Evolutionary conservation across 2,329 filamentous ascomycete species (phyloP).

Genomic region (Rutstroemia sp.): DNA sequence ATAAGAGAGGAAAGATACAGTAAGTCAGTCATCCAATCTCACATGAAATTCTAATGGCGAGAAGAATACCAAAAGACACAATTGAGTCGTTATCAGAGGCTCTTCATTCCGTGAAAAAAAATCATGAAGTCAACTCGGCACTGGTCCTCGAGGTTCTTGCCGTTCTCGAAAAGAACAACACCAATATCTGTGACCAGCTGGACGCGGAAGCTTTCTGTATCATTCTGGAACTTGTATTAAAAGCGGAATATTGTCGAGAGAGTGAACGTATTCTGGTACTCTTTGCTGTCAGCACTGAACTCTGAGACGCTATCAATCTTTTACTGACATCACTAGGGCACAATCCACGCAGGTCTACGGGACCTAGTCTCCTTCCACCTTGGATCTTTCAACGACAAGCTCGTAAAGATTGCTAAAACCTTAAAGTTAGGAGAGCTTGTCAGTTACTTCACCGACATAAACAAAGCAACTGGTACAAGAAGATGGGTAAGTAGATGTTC

Average conservation of each 20-base stretch:
- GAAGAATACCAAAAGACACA: background rate
- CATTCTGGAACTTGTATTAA: conserved; percentile 17
- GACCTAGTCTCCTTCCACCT: background rate
- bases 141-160: conserved; percentile 6
- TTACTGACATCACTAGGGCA: conserved; percentile 12
- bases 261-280: conserved; percentile 22
- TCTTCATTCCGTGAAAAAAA: background rate
- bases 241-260: conserved; percentile 14
- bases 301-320: background rate
- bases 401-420: background rate
- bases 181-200: conserved; percentile 18
- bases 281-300: conserved; percentile 20
- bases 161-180: conserved; percentile 13
- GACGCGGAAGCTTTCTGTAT: conserved; percentile 15
- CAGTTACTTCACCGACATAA: conserved; percentile 15
- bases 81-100: background rate
- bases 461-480: conserved; percentile 13
- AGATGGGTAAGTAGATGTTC: conserved; percentile 22
- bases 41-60: background rate
- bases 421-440: conserved; percentile 6
- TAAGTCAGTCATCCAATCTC: background rate
- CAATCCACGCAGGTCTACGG: conserved; percentile 11
- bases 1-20: background rate
- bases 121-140: background rate
- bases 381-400: background rate